Base-by-base conservation (phyloP, 768 basidiomycete genomes). In the Leccinum boreale region DNA sequence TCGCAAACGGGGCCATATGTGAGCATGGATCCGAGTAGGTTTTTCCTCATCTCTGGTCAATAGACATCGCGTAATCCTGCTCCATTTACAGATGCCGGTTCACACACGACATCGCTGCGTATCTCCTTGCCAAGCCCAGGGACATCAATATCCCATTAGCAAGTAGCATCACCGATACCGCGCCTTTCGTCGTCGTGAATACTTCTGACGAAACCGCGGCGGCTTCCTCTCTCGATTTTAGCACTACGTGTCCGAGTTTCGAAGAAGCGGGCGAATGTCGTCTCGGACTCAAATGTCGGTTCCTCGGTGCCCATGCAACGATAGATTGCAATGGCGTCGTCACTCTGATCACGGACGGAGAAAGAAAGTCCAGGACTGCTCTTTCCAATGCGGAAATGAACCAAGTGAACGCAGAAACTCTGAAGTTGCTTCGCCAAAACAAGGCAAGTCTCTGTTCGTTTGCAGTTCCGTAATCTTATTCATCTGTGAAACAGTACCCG, bases 281-380 rank as follows among this genome's bases (percentile, higher is more conserved):
- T 44, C 62, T 72, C 15, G 97, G 94, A 11, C 86, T 90, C 71
- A 92, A 94, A 71, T 99, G 97, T 70, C 85, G 97, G 2, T 97
- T 90, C 73, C 81, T 97, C 5, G 87, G 89, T 12, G 86, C 83
- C 3, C 96, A 99, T 71, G 74, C 88, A 11, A 73, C 67, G 17
- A 73, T 74, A 35, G 76, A 79, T 31, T 78, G 78, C 15, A 73
- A 75, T 14, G 85, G 82, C 2, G 61, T 71, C 2, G 63, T 82
- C 15, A 70, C 70, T 24, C 66, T 88, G 1, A 58, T 79, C 0
- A 74, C 74, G 6, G 84, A 92, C 63, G 81, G 84, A 58, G 82
- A 85, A 39, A 86, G 81, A 69, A 81, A 82, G 66, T 81, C 79
- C 19, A 74, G 64, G 29, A 64, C 76, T 0, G 81, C 79, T 11